phyloP scores from a whole-genome alignment of 225 moss, liverwort and hornwort genomes.

The Physcomitrellopsis africana region DNA sequence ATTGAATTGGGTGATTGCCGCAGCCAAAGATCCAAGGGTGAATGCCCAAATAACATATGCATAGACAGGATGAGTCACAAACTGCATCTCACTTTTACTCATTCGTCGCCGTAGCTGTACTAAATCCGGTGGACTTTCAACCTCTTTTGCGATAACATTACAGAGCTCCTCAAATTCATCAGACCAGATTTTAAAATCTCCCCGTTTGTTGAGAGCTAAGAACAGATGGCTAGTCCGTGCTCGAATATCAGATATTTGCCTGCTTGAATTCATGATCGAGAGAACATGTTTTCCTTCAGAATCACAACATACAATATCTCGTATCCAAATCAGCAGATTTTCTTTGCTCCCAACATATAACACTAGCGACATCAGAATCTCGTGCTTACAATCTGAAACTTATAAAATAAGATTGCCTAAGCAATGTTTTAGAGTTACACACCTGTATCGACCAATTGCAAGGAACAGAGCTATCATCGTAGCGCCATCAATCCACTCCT shows the following conservation, averaged over 20 bases:
- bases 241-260: constrained; percentile 85
- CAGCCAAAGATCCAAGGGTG: constrained; percentile 63
- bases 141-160: constrained; percentile 89
- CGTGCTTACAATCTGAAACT: neutral
- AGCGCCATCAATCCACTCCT: constrained; percentile 93
- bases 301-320: neutral
- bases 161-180: constrained; percentile 93
- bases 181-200: constrained; percentile 93
- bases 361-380: neutral
- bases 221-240: constrained; percentile 82
- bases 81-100: constrained; percentile 62
- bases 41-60: constrained; percentile 71
- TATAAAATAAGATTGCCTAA: neutral
- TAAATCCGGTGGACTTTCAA: constrained; percentile 63
- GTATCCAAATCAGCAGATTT: neutral
- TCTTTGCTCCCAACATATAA: neutral
- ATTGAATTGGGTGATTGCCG: constrained; percentile 65
- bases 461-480: constrained; percentile 88
- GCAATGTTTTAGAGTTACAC: constrained; percentile 10
- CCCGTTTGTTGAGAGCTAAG: constrained; percentile 79
- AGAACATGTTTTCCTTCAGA: constrained; percentile 6
- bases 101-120: constrained; percentile 38
- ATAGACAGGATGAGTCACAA: constrained; percentile 71
- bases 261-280: constrained; percentile 31
- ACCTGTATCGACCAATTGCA: constrained; percentile 83